These are phyloP conservation scores for Sherardia arvensis DNA, from an alignment of 257 asterid species.

Conservation along the genomic window DNA sequence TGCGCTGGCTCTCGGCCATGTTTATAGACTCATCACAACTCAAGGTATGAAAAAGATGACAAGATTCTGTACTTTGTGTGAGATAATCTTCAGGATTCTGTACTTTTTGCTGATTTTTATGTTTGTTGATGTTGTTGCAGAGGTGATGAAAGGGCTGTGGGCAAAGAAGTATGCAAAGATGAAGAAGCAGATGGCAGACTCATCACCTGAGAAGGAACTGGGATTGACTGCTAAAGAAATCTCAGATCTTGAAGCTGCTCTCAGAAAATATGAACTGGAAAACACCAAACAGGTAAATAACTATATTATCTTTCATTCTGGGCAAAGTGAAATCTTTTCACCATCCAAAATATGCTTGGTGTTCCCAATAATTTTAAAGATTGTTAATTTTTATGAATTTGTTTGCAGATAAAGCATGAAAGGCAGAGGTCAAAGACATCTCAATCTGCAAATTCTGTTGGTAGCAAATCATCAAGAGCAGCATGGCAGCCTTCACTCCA, in stretches of 20 bases:
- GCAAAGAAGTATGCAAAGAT: slow-evolving; percentile 61
- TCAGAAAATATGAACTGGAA: slow-evolving; percentile 29
- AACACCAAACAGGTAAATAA: slow-evolving; percentile 20
- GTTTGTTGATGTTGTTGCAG: slow-evolving; percentile 6
- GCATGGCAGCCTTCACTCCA: slow-evolving; percentile 81
- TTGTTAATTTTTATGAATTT: too few species aligned
- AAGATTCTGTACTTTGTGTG: not conserved
- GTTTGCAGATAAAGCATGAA: slow-evolving; percentile 53
- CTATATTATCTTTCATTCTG: not conserved
- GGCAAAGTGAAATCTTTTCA: not conserved
- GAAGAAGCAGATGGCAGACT: slow-evolving; percentile 36
- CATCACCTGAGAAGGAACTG: slow-evolving; percentile 21
- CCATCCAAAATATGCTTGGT: not conserved
- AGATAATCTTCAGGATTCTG: not conserved
- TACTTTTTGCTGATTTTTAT: not conserved
- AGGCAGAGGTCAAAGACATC: slow-evolving; percentile 41
- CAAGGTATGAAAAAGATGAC: slow-evolving; percentile 35
- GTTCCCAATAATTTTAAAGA: too few species aligned
- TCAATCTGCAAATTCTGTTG: slow-evolving; percentile 28
- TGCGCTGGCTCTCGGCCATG: slow-evolving; percentile 73
- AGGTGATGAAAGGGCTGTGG: slow-evolving; percentile 67
- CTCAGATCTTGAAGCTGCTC: slow-evolving; percentile 32
- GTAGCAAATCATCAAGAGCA: slow-evolving; percentile 32
- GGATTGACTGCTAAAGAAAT: slow-evolving; percentile 26
- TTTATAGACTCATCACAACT: slow-evolving; percentile 65